These are phyloP conservation scores for Aspergillus unguis DNA, from an alignment of 2,329 filamentous ascomycete genomes.

Conservation along the genomic window DNA sequence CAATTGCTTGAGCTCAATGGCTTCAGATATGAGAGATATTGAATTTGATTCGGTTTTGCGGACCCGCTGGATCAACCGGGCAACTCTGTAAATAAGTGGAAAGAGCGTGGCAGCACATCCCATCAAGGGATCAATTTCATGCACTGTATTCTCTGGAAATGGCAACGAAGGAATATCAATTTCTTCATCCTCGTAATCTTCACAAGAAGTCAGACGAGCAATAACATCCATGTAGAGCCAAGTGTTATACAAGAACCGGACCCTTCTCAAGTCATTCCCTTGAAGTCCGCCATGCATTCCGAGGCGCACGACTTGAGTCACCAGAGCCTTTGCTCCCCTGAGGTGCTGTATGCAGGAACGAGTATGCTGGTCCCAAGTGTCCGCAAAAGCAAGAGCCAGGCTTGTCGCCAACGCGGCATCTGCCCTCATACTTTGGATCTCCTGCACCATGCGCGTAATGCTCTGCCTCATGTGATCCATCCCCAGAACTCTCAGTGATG, in stretches of 20 bases:
- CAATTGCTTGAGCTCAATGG: conserved; percentile 58
- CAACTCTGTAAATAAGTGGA: conserved; percentile 64
- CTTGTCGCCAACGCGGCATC: conserved; percentile 69
- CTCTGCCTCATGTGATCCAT: conserved; percentile 68
- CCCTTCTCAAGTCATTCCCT: conserved; percentile 51
- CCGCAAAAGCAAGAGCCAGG: conserved; percentile 64
- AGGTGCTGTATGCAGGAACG: conserved; percentile 67
- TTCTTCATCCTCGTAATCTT: conserved; percentile 54
- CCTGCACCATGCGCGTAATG: conserved; percentile 56
- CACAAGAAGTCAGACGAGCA: conserved; percentile 62
- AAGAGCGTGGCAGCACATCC: conserved; percentile 66
- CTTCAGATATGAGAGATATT: conserved; percentile 59
- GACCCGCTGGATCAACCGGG: conserved; percentile 63
- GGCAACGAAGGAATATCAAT: conserved; percentile 39
- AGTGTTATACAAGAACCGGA: conserved; percentile 67
- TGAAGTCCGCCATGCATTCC: conserved; percentile 33
- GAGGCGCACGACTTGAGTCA: conserved; percentile 56
- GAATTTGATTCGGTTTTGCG: conserved; percentile 55
- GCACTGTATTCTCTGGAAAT: conserved; percentile 44
- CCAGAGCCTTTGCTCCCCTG: conserved; percentile 62
- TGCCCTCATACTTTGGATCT: conserved; percentile 61
- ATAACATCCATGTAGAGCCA: conserved; percentile 75
- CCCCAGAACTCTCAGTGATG: conserved; percentile 58
- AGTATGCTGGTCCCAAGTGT: conserved; percentile 68
- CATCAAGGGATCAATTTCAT: conserved; percentile 67